Evolutionary conservation across 2,329 filamentous ascomycete genomes (phyloP).

Genomic region (Apiospora malaysiana): DNA sequence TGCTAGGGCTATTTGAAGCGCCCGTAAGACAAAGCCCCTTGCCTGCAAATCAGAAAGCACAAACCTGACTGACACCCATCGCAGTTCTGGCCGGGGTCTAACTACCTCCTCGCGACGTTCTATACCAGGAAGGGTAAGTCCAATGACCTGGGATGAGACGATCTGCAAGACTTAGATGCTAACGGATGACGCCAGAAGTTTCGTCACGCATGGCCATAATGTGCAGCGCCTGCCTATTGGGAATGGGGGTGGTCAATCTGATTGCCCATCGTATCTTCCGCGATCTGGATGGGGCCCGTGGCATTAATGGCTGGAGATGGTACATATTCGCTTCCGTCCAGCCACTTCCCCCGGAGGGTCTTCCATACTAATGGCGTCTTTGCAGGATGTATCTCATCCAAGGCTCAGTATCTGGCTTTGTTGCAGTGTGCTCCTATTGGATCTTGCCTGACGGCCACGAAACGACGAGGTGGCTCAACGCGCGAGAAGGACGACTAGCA

Average conservation of each 20-base stretch:
- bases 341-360: background rate
- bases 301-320: constrained; percentile 47
- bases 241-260: constrained; percentile 46
- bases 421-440: constrained; percentile 35
- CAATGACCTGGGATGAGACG: too few species aligned
- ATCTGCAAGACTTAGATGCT: background rate
- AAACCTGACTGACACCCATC: background rate
- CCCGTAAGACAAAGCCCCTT: constrained; percentile 30
- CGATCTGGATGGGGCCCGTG: constrained; percentile 40
- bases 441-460: constrained; percentile 46
- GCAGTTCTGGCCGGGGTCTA: constrained; percentile 45
- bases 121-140: constrained; percentile 49
- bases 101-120: constrained; percentile 56
- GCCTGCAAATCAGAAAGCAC: background rate
- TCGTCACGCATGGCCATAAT: constrained; percentile 46
- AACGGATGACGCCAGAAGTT: constrained; percentile 34
- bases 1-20: constrained; percentile 51
- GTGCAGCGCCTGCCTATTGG: constrained; percentile 46
- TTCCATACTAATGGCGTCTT: background rate
- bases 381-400: constrained; percentile 28
- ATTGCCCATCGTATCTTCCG: constrained; percentile 47
- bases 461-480: constrained; percentile 49
- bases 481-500: constrained; percentile 49
- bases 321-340: background rate
- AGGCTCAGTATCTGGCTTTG: constrained; percentile 33